Conservation (phyloP, 108 stramenopile species). For the Aurantiochytrium sp. region DNA sequence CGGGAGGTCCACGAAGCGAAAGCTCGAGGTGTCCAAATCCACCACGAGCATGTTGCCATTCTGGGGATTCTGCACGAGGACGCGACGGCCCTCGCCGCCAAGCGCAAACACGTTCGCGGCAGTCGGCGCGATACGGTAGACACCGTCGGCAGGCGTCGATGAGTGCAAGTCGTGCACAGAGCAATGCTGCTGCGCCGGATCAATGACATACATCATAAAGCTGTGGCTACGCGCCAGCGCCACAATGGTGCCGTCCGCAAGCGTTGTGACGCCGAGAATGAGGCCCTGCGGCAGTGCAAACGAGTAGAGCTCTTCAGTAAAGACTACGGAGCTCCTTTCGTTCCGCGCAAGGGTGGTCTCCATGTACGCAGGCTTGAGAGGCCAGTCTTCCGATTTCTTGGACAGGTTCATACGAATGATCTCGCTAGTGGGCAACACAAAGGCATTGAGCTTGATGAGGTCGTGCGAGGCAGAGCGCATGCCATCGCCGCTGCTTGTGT, state of each 20-base stretch:
- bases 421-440: neutral
- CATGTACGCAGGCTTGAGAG: neutral
- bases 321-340: neutral
- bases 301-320: neutral
- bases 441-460: neutral
- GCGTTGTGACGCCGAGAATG: neutral
- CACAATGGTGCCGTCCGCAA: neutral
- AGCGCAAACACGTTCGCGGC: neutral
- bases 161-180: neutral
- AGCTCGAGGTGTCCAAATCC: neutral
- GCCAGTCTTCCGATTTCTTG: neutral
- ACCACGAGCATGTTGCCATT: conserved; percentile 1
- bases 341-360: neutral
- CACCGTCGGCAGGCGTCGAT: neutral
- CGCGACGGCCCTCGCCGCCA: neutral
- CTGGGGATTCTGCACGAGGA: neutral
- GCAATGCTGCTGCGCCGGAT: neutral
- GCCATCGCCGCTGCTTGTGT: neutral
- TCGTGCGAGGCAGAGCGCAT: neutral
- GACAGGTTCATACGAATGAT: neutral
- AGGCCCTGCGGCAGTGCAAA: neutral
- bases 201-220: neutral
- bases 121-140: neutral
- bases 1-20: neutral
- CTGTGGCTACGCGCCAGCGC: neutral